Conservation (phyloP, 805 yeast species). For the Candida awuae region DNA sequence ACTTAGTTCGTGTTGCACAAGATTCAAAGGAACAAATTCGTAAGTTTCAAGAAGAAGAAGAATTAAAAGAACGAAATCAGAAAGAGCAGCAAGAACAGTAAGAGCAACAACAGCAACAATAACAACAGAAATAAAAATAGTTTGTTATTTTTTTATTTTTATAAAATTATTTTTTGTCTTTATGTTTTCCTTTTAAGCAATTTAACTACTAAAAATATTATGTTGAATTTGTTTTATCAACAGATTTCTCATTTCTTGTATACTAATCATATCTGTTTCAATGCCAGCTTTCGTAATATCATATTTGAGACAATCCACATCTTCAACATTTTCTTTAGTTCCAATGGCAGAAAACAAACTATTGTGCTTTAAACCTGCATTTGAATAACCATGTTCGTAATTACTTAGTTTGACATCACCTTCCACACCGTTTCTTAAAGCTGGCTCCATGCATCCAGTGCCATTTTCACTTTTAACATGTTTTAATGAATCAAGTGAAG, state of each 20-base stretch:
- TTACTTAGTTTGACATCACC: neutral
- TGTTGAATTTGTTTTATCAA: slow-evolving; percentile 15
- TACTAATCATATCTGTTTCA: slow-evolving; percentile 12
- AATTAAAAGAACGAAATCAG: slow-evolving; percentile 3
- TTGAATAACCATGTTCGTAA: no score
- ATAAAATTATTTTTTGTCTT: neutral
- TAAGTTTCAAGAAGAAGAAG: slow-evolving; percentile 22
- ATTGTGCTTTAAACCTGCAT: no score
- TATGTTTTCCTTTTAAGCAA: neutral
- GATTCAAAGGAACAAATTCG: slow-evolving; percentile 26
- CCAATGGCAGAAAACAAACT: no score
- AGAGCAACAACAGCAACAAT: neutral
- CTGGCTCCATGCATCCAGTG: neutral
- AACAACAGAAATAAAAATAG: neutral
- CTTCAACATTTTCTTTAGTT: no score
- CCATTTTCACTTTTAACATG: neutral
- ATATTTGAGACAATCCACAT: no score
- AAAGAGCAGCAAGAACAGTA: no score
- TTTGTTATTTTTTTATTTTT: no score
- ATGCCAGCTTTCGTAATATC: neutral
- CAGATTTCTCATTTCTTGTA: slow-evolving; percentile 13
- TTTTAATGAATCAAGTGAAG: neutral
- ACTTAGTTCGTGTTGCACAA: slow-evolving; percentile 26
- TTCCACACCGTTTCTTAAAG: neutral
- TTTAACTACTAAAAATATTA: slow-evolving; percentile 12